Conservation (phyloP, 805 yeast genomes). For the Candida railenensis region DNA sequence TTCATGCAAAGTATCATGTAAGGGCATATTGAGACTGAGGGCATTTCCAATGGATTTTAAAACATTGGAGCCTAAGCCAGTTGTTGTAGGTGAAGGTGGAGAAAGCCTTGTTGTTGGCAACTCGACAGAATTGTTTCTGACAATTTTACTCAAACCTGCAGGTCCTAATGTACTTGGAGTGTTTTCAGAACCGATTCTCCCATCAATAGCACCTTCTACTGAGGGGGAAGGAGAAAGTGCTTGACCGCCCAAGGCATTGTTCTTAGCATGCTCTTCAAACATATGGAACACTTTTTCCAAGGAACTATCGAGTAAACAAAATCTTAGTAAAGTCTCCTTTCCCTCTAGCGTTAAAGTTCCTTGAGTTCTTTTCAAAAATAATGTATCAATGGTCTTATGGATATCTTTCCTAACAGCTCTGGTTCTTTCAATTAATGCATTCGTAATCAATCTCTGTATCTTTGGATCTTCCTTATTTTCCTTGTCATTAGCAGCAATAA, state of each 20-base stretch:
- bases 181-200: no score
- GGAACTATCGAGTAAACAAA: slow-evolving; percentile 54
- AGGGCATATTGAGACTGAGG: not conserved
- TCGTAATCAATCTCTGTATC: slow-evolving; percentile 44
- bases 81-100: not conserved
- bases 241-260: slow-evolving; percentile 5
- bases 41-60: not conserved
- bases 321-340: slow-evolving; percentile 51
- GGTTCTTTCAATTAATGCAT: slow-evolving; percentile 53
- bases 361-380: slow-evolving; percentile 44
- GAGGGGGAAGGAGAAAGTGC: slow-evolving; percentile 18
- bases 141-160: no score
- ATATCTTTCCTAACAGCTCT: slow-evolving; percentile 48
- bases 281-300: slow-evolving; percentile 51
- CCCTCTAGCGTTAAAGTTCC: slow-evolving; percentile 53
- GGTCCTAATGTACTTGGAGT: no score
- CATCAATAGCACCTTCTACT: not conserved
- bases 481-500: slow-evolving; percentile 46
- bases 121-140: not conserved
- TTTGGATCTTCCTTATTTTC: slow-evolving; percentile 34
- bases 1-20: slow-evolving; percentile 41
- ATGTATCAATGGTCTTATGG: slow-evolving; percentile 50
- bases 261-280: slow-evolving; percentile 42
- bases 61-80: not conserved
- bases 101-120: not conserved